These are phyloP conservation scores for Rhizopus sp. DNA, from an alignment of 371 early-diverging fungal species.

Conservation along the genomic window DNA sequence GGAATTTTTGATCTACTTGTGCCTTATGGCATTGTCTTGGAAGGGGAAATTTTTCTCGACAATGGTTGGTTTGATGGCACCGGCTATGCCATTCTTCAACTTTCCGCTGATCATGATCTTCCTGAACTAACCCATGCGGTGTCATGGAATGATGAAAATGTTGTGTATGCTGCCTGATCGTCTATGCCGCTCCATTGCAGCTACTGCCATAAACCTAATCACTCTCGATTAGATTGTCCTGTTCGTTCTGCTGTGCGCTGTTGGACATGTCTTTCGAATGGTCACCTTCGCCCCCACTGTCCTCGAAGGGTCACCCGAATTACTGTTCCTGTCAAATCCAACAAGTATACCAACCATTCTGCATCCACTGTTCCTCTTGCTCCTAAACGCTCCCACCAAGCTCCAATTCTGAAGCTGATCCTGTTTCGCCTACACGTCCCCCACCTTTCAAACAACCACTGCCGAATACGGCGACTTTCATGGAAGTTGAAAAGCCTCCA, in stretches of 20 bases:
- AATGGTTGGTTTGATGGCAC: conserved; percentile 12
- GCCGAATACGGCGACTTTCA: background rate
- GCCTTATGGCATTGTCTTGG: conserved; percentile 5
- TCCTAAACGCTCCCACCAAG: conserved; percentile 6
- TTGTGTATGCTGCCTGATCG: conserved; percentile 7
- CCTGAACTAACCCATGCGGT: conserved; percentile 6
- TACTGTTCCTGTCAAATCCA: too few relatives aligned
- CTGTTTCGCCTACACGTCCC: too few relatives aligned
- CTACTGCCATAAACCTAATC: background rate
- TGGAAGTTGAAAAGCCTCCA: too few relatives aligned
- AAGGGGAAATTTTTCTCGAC: conserved; percentile 5
- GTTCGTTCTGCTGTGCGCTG: background rate
- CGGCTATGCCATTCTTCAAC: conserved; percentile 8
- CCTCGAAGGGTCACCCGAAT: too few relatives aligned
- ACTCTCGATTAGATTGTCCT: background rate
- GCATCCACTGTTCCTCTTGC: background rate
- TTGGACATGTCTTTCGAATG: background rate
- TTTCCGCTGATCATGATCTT: background rate
- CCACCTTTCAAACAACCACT: conserved; percentile 6
- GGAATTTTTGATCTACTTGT: conserved; percentile 4
- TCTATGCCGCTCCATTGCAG: conserved; percentile 7
- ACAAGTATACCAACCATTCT: background rate
- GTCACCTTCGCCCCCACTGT: background rate
- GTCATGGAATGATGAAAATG: background rate
- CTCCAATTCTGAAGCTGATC: background rate